Percentiles rank a stretch among this genome's conserved stretches.
Conservation (phyloP, 2,329 filamentous ascomycete genomes). For the Colletotrichum theobromicola region DNA sequence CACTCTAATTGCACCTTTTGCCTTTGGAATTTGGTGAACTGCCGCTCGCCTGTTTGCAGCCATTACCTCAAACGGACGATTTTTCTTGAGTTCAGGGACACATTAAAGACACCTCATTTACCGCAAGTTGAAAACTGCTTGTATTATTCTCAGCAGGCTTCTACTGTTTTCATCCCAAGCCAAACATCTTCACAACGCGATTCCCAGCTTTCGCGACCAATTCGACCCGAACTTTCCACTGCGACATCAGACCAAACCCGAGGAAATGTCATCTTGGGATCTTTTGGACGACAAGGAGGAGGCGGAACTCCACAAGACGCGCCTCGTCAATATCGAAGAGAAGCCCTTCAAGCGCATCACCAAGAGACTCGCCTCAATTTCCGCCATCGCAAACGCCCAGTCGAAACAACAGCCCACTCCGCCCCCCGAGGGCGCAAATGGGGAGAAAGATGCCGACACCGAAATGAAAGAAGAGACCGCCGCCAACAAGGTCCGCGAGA, state of each 20-base stretch:
- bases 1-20: not conserved
- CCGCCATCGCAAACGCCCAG: slow-evolving; percentile 62
- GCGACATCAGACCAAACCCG: not conserved
- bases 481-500: slow-evolving; percentile 55
- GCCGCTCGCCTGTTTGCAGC: not conserved
- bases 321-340: slow-evolving; percentile 89
- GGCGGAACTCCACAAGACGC: slow-evolving; percentile 84
- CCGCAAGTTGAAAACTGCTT: not conserved
- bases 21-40: not conserved
- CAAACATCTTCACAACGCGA: not conserved
- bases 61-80: not conserved
- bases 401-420: slow-evolving; percentile 67
- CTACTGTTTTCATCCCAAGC: not conserved
- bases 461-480: slow-evolving; percentile 22
- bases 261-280: slow-evolving; percentile 58
- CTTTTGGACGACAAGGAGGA: slow-evolving; percentile 78
- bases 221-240: not conserved
- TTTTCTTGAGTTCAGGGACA: not conserved
- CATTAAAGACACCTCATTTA: not conserved
- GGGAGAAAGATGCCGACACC: slow-evolving; percentile 30
- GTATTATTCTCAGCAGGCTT: not conserved
- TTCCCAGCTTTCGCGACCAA: not conserved
- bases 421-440: slow-evolving; percentile 58
- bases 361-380: slow-evolving; percentile 75
- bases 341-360: slow-evolving; percentile 90